Evolutionary conservation across 2,329 filamentous ascomycete genomes (phyloP).

Genomic region (Talaromyces sp.): DNA sequence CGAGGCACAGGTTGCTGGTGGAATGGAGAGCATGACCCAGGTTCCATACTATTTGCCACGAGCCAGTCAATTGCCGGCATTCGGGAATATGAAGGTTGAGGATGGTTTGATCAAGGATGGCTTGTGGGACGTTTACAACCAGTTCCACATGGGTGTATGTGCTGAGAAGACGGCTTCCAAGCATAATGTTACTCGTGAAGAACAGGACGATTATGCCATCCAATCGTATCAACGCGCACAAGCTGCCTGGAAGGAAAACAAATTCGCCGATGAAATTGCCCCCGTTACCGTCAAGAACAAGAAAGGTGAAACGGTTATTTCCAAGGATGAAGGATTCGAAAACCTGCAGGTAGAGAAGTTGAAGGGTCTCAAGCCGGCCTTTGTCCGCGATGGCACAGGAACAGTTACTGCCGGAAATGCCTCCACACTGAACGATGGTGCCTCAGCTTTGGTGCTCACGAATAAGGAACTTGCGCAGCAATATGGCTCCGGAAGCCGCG

Average conservation of each 20-base stretch:
- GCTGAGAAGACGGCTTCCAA: constrained; percentile 94
- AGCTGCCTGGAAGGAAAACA: constrained; percentile 77
- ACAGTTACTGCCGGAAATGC: constrained; percentile 94
- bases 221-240: constrained; percentile 86
- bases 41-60: constrained; percentile 89
- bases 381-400: constrained; percentile 78
- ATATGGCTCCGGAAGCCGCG: constrained; percentile 73
- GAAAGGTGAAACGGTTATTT: constrained; percentile 78
- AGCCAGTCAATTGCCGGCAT: constrained; percentile 76
- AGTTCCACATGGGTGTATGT: constrained; percentile 97
- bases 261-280: constrained; percentile 85
- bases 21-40: constrained; percentile 97
- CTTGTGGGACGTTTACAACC: constrained; percentile 91
- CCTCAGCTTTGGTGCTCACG: constrained; percentile 81
- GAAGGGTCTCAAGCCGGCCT: constrained; percentile 82
- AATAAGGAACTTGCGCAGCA: constrained; percentile 77
- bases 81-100: constrained; percentile 83
- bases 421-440: constrained; percentile 92
- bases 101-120: constrained; percentile 95
- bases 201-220: constrained; percentile 90
- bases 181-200: constrained; percentile 72
- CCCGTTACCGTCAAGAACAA: constrained; percentile 80
- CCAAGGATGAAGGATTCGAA: constrained; percentile 84
- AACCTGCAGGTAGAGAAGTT: constrained; percentile 87
- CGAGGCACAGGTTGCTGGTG: constrained; percentile 86